phyloP scores from a whole-genome alignment of 768 basidiomycete genomes.

The Cystofilobasidium capitatum region DNA sequence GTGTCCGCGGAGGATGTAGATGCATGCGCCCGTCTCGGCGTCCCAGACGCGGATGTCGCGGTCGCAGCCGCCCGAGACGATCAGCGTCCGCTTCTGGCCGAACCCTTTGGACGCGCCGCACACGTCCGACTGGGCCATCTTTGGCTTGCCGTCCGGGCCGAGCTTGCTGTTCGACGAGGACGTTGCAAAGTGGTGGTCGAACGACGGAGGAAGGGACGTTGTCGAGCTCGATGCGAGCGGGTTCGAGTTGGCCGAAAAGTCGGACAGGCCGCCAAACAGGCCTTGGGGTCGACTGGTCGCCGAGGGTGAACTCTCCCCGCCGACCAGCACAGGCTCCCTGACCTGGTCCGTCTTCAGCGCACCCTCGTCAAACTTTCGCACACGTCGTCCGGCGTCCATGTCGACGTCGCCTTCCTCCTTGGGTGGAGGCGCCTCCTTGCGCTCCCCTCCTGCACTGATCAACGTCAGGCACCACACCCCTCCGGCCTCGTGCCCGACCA shows the following conservation, averaged over 20 bases:
- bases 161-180: neutral
- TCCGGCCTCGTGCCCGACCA: constrained; percentile 65
- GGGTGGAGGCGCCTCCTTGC: constrained; percentile 10
- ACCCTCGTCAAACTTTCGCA: constrained; percentile 11
- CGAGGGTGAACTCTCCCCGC: neutral
- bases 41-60: constrained; percentile 89
- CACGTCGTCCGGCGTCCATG: constrained; percentile 5
- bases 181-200: neutral
- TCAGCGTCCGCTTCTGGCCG: constrained; percentile 72
- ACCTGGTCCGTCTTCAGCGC: neutral
- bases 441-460: constrained; percentile 54
- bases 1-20: constrained; percentile 74
- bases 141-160: constrained; percentile 10
- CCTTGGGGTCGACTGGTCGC: neutral
- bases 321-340: constrained; percentile 4
- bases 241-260: neutral
- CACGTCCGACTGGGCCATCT: constrained; percentile 32
- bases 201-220: constrained; percentile 28
- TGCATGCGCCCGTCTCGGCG: constrained; percentile 64
- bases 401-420: constrained; percentile 11
- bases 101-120: constrained; percentile 71
- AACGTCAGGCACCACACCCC: constrained; percentile 92
- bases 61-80: constrained; percentile 90
- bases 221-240: neutral
- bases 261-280: neutral